Conservation (phyloP, 148 eudicot genomes). For the Rhododendron kiyosumense region DNA sequence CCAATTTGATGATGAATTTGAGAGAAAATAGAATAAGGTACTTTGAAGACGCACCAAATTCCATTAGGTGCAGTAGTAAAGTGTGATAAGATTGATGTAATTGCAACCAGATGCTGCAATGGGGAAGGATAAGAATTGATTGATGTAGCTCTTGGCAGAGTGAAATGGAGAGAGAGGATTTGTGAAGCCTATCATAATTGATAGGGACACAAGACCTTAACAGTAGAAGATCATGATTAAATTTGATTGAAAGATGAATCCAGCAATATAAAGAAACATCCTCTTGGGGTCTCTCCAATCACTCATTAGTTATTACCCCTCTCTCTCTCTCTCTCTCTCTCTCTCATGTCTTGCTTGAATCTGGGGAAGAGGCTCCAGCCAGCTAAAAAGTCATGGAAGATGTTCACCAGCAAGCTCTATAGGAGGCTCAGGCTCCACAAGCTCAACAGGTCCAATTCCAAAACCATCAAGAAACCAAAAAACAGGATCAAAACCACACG, state of each 20-base stretch:
- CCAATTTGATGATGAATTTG: too few relatives aligned
- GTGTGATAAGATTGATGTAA: too few relatives aligned
- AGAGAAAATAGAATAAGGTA: too few relatives aligned
- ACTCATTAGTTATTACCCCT: neutral
- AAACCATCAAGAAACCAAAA: constrained; percentile 21
- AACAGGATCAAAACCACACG: neutral
- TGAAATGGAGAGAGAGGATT: too few relatives aligned
- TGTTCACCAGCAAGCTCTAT: constrained; percentile 21
- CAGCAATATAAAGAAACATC: neutral
- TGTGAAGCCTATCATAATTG: too few relatives aligned
- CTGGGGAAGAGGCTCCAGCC: constrained; percentile 17
- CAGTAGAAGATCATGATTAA: too few relatives aligned
- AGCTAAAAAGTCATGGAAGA: constrained; percentile 23
- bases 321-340: neutral
- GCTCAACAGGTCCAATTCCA: constrained; percentile 28
- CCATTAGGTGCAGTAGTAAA: too few relatives aligned
- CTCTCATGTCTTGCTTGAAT: constrained; percentile 27
- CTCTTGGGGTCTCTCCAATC: neutral
- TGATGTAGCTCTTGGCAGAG: too few relatives aligned
- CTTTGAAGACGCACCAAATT: too few relatives aligned
- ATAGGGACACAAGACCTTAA: too few relatives aligned
- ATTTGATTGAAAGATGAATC: neutral
- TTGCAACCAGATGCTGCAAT: too few relatives aligned
- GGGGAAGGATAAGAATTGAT: too few relatives aligned
- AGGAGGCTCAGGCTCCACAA: constrained; percentile 16